Evolutionary conservation across 805 yeast genomes (phyloP), one percentile per base, ranked within the genome.

Genomic region (Gaillardinia entomophila): DNA sequence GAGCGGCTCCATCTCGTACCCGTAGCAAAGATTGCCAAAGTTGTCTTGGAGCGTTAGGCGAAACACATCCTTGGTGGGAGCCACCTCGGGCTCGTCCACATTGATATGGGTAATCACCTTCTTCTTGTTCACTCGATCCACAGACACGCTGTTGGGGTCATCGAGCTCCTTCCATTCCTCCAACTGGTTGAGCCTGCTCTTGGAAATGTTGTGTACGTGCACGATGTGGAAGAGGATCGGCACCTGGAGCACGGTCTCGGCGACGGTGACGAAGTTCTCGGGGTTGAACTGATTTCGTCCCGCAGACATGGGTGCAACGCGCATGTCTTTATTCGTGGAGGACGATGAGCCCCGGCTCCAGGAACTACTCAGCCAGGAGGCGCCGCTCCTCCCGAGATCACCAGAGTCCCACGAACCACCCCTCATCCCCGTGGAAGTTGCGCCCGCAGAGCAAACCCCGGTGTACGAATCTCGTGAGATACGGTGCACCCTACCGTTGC

Each of bases 41-140:
- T 59, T 49, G 41, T 79, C 87, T 46, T 74, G 79, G 19, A 83
- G 49, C 0, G 79, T 70, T 14, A 83, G 52, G 41, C 79, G 80
- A 49, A 60, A 79, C 1, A 68, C 55, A 17, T 50, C 42, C 8
- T 18, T 26, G 11, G 28, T 19, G 12, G 17, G 31, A 16, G 36
- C 34, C 18, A 46, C 39, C 12, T 43, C 53, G 14, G 55, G 60
- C 15, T 55, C 70, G 4, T 73, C 78, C 27, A 71, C 46, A 41
- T 75, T 59, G 2, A 80, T 69, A 18, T 74, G 71, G 14, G 75
- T 56, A 19, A 75, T 68, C 12, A 77, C 55, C 26, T 51, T 49
- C 36, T 46, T 42, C 28, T 42, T 46, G 33, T 37, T 42, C 27
- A 79, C 51, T 16, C 80, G 55, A 51, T 81, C 90, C 2, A 74